phyloP scores from a whole-genome alignment of 257 asterid genomes.

The Agastache rugosa region DNA sequence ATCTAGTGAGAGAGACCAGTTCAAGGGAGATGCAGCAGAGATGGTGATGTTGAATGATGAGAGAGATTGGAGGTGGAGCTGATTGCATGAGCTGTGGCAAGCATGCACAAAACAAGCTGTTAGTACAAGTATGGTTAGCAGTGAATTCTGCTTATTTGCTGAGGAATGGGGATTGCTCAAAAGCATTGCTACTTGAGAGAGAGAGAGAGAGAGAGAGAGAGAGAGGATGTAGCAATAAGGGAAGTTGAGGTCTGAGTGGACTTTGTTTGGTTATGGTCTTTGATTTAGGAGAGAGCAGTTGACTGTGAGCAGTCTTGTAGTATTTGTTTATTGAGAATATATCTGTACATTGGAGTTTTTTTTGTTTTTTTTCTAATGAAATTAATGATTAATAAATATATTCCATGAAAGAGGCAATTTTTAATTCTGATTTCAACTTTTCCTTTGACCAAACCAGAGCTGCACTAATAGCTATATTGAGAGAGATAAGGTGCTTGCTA shows the following conservation, averaged over 20 bases:
- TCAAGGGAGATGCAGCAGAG: conserved; percentile 54
- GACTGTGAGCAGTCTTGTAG: neutral
- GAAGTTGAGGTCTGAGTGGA: neutral
- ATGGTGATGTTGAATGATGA: conserved; percentile 48
- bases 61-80: conserved; percentile 52
- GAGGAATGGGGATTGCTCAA: conserved; percentile 27
- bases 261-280: neutral
- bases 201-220: no score
- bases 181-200: conserved; percentile 54
- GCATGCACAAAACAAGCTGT: conserved; percentile 36
- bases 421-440: neutral
- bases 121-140: conserved; percentile 30
- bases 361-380: no score
- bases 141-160: conserved; percentile 8
- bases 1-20: no score
- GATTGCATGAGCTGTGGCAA: conserved; percentile 56
- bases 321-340: neutral
- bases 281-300: neutral
- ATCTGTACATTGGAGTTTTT: neutral
- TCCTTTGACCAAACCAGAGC: no score
- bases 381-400: no score
- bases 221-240: no score
- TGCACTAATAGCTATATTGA: no score
- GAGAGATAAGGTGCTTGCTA: no score
- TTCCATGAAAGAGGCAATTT: neutral